These are phyloP conservation scores for Tritrichomonas musculus DNA, from an alignment of 208 protist genomes.

Conservation along the genomic window DNA sequence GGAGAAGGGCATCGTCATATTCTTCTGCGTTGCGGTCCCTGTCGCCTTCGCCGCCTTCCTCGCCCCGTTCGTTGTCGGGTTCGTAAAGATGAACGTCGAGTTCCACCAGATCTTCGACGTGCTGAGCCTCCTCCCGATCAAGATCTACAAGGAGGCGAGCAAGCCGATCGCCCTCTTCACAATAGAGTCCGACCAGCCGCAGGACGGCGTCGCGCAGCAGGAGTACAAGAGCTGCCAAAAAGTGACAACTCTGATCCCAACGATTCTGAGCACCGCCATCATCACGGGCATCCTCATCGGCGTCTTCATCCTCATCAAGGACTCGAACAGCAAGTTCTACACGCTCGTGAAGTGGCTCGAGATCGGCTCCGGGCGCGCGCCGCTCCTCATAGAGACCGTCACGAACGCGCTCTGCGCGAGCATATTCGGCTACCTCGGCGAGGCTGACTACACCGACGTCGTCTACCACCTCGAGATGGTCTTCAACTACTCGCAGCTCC, in stretches of 20 bases:
- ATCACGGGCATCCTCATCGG: background rate
- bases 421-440: background rate
- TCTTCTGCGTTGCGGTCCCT: background rate
- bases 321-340: background rate
- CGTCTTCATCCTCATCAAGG: too few species aligned
- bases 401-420: background rate
- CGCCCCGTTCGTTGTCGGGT: background rate
- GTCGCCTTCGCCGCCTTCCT: background rate
- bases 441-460: background rate
- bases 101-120: background rate
- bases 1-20: background rate
- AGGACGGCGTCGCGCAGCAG: background rate
- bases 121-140: background rate
- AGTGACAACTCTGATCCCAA: background rate
- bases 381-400: background rate
- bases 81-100: background rate
- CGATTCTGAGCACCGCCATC: background rate
- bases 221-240: background rate
- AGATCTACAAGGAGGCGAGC: background rate
- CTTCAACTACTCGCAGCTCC: too few species aligned
- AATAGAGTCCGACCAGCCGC: background rate
- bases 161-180: background rate
- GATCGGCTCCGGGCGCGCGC: background rate
- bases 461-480: too few species aligned
- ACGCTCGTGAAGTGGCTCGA: background rate